Base-by-base conservation (phyloP, 1,284 basidiomycete species). In the Malassezia sp. region DNA sequence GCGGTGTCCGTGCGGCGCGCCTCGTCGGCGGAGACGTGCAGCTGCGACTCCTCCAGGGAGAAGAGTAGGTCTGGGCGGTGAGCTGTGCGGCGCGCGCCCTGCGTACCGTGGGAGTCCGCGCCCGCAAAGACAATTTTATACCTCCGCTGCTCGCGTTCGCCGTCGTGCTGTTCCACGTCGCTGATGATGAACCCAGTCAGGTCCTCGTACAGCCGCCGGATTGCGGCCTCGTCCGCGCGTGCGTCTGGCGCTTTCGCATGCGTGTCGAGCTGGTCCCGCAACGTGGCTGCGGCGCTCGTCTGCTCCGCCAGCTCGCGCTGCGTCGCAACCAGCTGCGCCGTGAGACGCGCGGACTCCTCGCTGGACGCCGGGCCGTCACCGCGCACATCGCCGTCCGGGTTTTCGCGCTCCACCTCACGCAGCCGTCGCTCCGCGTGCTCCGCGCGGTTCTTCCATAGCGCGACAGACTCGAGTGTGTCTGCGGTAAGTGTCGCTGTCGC, bases 191-290 rank as follows among this genome's bases (percentile, higher is more conserved):
- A 45, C 4, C 66, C 66, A 8, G 66, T 69, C 8, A 69, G 49
- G 26, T 69, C 66, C 42, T 69, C 66, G 53, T 69, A 69, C 27
- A 69, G 54, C 30, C 57, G 56, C 10, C 64, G 59, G 7, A 69
- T 49, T 2, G 64, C 62, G 30, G 53, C 53, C 22, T 63, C 58
- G 41, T 63, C 61, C 12, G 42, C 46, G 10, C 23, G 14, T 7
- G 32, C 35, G 21, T 14, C 4, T n/a, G 15, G 11, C 1, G 38
- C 10, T 18, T 22, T 28, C 5, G 15, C 23, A 24, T 22, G n/a
- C 17, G 29, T 21, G 18, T 34, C 31, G 5, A 42, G 23, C 40
- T 42, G 40, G 5, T 11, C 22, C 40, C n/a, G n/a, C n/a, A n/a
- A n/a, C n/a, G n/a, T n/a, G n/a, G n/a, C n/a, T n/a, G 28, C 24